phyloP scores from a whole-genome alignment of 202 grass and related monocot species.

The Carex sylvatica region DNA sequence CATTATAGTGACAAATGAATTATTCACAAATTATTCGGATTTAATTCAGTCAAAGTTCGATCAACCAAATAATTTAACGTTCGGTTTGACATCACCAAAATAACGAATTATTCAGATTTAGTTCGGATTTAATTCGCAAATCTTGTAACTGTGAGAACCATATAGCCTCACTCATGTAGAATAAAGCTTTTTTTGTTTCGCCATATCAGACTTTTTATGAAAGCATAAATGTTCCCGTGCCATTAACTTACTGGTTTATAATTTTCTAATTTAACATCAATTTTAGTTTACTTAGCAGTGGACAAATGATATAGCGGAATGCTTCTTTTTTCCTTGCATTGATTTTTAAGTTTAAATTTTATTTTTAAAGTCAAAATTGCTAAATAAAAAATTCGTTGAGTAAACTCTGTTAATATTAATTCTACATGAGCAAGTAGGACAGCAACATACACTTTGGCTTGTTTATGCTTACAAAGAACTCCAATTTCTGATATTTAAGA shows the following conservation, averaged over 20 bases:
- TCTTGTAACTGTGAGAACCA: no score
- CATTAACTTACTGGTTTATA: neutral
- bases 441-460: neutral
- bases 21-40: no score
- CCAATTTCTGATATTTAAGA: neutral
- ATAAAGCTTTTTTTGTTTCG: no score
- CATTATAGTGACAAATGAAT: no score
- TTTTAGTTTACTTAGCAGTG: neutral
- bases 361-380: neutral
- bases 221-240: neutral
- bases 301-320: neutral
- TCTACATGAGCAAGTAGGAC: neutral
- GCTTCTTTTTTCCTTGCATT: no score
- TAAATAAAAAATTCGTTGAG: neutral
- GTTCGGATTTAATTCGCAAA: no score
- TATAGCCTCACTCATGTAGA: no score
- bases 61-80: no score
- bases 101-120: no score
- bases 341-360: neutral
- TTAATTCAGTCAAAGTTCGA: no score
- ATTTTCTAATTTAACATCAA: neutral
- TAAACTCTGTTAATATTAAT: neutral
- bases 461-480: neutral
- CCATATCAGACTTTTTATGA: no score
- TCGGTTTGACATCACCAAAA: no score